phyloP scores from a whole-genome alignment of 495 filamentous ascomycete species.

The Daldinia childiae region DNA sequence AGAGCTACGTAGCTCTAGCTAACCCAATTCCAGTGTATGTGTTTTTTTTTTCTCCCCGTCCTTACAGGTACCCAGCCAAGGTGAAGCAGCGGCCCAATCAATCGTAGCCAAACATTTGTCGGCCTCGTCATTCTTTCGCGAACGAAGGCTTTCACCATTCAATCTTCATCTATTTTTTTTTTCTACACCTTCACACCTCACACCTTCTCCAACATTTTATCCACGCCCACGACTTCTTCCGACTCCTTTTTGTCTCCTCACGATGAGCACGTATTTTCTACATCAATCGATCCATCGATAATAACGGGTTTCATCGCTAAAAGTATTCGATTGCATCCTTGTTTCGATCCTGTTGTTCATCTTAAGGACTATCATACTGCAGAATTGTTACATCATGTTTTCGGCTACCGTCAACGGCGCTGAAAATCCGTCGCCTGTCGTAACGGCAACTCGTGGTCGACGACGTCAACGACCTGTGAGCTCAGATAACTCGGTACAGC shows the following conservation, averaged over 20 bases:
- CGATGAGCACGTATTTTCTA: slow-evolving; percentile 34
- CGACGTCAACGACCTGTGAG: slow-evolving; percentile 73
- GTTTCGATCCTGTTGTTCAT: slow-evolving; percentile 19
- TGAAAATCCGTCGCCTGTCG: slow-evolving; percentile 47
- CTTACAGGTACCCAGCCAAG: slow-evolving; percentile 28
- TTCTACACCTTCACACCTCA: slow-evolving; percentile 29
- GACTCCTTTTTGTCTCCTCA: slow-evolving; percentile 40
- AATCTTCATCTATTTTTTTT: slow-evolving; percentile 37
- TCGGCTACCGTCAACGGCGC: slow-evolving; percentile 61
- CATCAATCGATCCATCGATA: slow-evolving; percentile 41
- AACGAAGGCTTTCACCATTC: slow-evolving; percentile 34
- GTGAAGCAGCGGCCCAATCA: slow-evolving; percentile 43
- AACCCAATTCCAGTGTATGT: slow-evolving; percentile 32
- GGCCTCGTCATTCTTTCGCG: slow-evolving; percentile 47
- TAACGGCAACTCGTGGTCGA: slow-evolving; percentile 67
- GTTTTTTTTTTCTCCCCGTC: slow-evolving; percentile 32
- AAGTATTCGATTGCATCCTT: slow-evolving; percentile 31
- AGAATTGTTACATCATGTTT: slow-evolving; percentile 64
- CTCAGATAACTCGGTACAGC: slow-evolving; percentile 69
- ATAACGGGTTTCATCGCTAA: slow-evolving; percentile 29
- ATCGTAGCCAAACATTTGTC: slow-evolving; percentile 45
- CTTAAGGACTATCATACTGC: slow-evolving; percentile 6
- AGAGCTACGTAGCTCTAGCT: slow-evolving; percentile 35
- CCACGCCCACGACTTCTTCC: slow-evolving; percentile 23
- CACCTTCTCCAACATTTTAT: slow-evolving; percentile 31